phyloP scores from a whole-genome alignment of 1,284 basidiomycete genomes.

The Cutaneotrichosporon dermatis region DNA sequence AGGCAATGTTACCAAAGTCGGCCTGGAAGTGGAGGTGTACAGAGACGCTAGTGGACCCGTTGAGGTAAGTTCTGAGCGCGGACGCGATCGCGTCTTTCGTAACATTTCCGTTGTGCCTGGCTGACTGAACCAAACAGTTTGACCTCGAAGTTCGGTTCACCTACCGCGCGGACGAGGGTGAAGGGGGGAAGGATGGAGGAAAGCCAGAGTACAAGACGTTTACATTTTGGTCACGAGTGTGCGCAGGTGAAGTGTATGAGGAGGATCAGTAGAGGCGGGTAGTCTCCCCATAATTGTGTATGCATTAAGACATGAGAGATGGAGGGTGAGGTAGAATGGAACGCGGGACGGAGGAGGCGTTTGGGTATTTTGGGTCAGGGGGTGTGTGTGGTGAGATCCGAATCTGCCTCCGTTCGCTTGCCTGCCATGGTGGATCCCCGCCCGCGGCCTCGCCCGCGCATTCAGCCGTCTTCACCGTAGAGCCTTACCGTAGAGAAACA shows the following conservation, averaged over 20 bases:
- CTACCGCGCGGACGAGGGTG: slow-evolving; percentile 67
- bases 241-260: slow-evolving; percentile 28
- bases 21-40: slow-evolving; percentile 43
- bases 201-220: slow-evolving; percentile 47
- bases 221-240: slow-evolving; percentile 42
- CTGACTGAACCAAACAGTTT: slow-evolving; percentile 56
- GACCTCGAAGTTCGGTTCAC: slow-evolving; percentile 89
- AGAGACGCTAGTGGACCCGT: slow-evolving; percentile 16
- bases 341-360: too few relatives aligned
- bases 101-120: background rate
- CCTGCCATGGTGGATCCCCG: too few relatives aligned
- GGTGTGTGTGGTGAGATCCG: too few relatives aligned
- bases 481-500: too few relatives aligned
- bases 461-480: too few relatives aligned
- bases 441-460: too few relatives aligned
- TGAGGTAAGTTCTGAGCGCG: slow-evolving; percentile 20
- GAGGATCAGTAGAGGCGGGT: background rate
- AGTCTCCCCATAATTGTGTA: too few relatives aligned
- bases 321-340: too few relatives aligned
- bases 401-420: too few relatives aligned
- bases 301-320: too few relatives aligned
- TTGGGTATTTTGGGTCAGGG: too few relatives aligned
- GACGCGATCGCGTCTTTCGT: too few relatives aligned
- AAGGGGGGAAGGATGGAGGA: slow-evolving; percentile 15
- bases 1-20: slow-evolving; percentile 79